A percentile compares a stretch with the other conserved stretches of the same genome.
These are phyloP conservation scores for Neopestalotiopsis sp. DNA, from an alignment of 2,329 filamentous ascomycete genomes.

Conservation along the genomic window DNA sequence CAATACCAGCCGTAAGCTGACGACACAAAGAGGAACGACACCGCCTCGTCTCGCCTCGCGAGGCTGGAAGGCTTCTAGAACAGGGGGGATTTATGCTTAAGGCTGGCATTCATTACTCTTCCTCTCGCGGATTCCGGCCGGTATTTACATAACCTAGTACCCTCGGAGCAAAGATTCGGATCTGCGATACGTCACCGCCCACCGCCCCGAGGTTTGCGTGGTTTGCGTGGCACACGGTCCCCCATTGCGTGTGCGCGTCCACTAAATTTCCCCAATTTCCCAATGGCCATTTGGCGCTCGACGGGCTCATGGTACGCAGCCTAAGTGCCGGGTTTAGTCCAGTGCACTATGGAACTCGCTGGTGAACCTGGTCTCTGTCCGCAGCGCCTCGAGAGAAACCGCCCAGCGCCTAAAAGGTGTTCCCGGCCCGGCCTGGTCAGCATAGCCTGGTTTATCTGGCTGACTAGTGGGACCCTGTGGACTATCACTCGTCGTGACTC, in stretches of 20 bases:
- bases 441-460: constrained; percentile 2
- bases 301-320: neutral
- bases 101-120: neutral
- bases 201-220: too few relatives aligned
- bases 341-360: too few relatives aligned
- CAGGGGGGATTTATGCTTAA: neutral
- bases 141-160: neutral
- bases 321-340: too few relatives aligned
- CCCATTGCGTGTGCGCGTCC: neutral
- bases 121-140: neutral
- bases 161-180: neutral
- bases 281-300: neutral
- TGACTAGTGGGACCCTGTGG: constrained; percentile 3
- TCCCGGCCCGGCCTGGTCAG: constrained; percentile 5
- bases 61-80: neutral
- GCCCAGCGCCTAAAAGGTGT: too few relatives aligned
- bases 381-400: too few relatives aligned
- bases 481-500: constrained; percentile 9
- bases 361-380: too few relatives aligned
- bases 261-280: neutral
- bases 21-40: too few relatives aligned
- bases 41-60: neutral
- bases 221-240: neutral
- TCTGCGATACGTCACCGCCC: neutral
- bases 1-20: too few relatives aligned